Evolutionary conservation across 352 stramenopile species (phyloP), one percentile per base, ranked within the genome.

Genomic region (Globisporangium emineosum): DNA sequence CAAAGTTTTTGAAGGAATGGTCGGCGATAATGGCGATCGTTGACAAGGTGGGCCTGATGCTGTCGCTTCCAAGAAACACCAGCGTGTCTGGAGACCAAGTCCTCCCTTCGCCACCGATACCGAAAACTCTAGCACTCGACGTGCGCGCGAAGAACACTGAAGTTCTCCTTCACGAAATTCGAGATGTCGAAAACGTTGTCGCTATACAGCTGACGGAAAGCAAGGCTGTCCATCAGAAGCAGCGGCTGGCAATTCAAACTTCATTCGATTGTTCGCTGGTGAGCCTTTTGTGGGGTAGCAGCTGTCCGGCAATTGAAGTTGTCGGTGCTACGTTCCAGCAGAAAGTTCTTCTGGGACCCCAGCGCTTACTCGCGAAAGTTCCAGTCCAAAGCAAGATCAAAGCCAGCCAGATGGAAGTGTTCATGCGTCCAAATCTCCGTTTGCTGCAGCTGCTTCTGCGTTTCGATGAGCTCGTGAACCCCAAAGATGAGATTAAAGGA

Each of bases 381-480:
- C 52, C 56, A 10, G 37, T 62, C 9, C 66, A 61, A 50, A 73
- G 10, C 15, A 65, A 33, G 0, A 55, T 76, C 21, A 54, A n/a
- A 43, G 65, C 67, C 27, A 40, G 1, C 5, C 32, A 70, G 0
- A 61, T 81, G 42, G 55, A 58, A 5, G 35, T 83, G n/a, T 71
- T 60, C 51, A 66, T 76, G 56, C 63, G 56, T 13, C 71, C 75
- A 10, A 56, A 71, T 10, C 73, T 66, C 23, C 75, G 70, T n/a
- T 61, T 90, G 29, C 10, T 90, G 19, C 60, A 88, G 6, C 45
- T 90, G 5, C 66, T 83, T 35, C 50, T 85, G 25, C 76, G 70
- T 4, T 64, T 90, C 9, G 77, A 90, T 21, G 73, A 86, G 30
- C 68, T 90, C 5, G 42, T 67, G 5, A 85, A 71, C 51, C 25